Base-by-base conservation (phyloP, 169 alveolate species). In the Theileria sp. region DNA sequence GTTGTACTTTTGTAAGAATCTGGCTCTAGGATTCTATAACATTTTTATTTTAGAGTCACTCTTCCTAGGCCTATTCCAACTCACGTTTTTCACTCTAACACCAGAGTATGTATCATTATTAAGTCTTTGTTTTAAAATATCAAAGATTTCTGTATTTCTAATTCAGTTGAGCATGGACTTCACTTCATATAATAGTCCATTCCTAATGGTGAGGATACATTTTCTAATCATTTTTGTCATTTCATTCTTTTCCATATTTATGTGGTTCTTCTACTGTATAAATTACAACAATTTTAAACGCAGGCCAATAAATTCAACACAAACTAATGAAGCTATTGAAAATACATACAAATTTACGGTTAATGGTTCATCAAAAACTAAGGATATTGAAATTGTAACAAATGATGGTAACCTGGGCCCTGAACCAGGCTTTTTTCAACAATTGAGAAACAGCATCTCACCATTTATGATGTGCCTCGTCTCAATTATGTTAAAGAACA, bases 101-200 rank as follows among this genome's bases (percentile, higher is more conserved):
- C 79, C 83, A 0, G 81, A 81, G 15, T 30, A 72, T 23, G 62
- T 71, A 49, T 70, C 76, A 26, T 17, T 38, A 36, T 8, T 81
- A 38, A 62, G 75, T 4, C 61, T 81, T 3, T 32, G 62, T 60
- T n/a, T 71, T 54, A 71, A 36, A 26, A 28, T 71, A 12, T 71
- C 79, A 19, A 50, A 56, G 54, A 21, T 75, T 5, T 7, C 66
- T 17, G 75, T 82, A 7, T 75, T 67, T 78, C n/a, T 51, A 19
- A 10, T 75, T 12, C 88, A 82, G 88, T 34, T 75, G 23, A 15
- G 75, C 23, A 36, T 75, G 73, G 88, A 82, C 38, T 4, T 75
- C 12, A 73, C 69, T 1, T 66, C 77, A 9, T 44, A 32, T 15
- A 19, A 32, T 17, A 66, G 34, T 26, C 75, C 75, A n/a, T 19